phyloP scores from a whole-genome alignment of 495 filamentous ascomycete species.

The Cudoniella acicularis region DNA sequence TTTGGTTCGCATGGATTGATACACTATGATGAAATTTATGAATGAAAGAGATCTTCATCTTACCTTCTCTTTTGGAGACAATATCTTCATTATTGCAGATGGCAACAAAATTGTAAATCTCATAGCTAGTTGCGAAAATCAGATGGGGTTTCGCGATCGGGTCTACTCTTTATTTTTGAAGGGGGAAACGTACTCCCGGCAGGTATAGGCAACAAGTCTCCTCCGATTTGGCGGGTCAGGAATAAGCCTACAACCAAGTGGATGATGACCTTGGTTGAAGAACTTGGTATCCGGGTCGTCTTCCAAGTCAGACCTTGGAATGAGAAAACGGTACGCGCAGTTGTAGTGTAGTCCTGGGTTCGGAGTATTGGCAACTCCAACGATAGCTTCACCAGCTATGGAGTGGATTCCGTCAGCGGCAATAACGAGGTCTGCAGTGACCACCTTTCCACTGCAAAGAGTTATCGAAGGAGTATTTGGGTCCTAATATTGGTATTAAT shows the following conservation, averaged over 20 bases:
- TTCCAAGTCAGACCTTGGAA: conserved; percentile 34
- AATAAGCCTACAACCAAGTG: conserved; percentile 28
- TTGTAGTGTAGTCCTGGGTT: conserved; percentile 26
- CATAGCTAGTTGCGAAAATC: conserved; percentile 23
- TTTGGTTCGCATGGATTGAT: background rate
- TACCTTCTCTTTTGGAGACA: conserved; percentile 18
- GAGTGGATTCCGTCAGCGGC: conserved; percentile 40
- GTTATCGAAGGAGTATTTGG: background rate
- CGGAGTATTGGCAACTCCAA: conserved; percentile 20
- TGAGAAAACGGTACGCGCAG: conserved; percentile 46
- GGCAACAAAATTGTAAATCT: conserved; percentile 41
- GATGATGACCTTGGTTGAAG: conserved; percentile 26
- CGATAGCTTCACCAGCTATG: conserved; percentile 28
- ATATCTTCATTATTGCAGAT: conserved; percentile 34
- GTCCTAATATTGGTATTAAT: background rate
- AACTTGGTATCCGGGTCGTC: conserved; percentile 28
- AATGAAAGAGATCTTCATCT: conserved; percentile 4
- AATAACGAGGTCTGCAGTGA: conserved; percentile 34
- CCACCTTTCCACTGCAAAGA: conserved; percentile 22
- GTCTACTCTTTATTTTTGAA: background rate
- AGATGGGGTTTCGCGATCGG: background rate
- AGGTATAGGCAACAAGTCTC: conserved; percentile 42
- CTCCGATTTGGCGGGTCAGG: conserved; percentile 26
- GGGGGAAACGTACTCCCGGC: conserved; percentile 33
- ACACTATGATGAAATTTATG: background rate